phyloP scores from a whole-genome alignment of 1,284 basidiomycete genomes.

The Acaromyces ingoldii region DNA sequence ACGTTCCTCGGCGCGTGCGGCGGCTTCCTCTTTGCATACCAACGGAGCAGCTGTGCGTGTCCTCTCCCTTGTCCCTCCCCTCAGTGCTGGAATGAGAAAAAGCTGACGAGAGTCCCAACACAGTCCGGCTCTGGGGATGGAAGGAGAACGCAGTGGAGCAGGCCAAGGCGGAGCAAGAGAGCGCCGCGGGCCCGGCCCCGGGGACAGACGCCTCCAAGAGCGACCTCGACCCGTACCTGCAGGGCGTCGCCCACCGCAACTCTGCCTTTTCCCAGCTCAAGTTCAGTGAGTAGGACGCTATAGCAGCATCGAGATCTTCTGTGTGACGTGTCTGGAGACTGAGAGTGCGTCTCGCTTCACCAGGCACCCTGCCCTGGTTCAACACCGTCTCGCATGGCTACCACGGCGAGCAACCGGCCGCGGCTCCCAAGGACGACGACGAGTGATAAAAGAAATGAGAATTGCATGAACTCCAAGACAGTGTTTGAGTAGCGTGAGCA shows the following conservation, averaged over 20 bases:
- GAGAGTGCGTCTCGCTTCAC: background rate
- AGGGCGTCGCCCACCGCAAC: slow-evolving; percentile 81
- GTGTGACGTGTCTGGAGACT: background rate
- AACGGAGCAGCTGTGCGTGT: slow-evolving; percentile 56
- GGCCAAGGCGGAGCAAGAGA: slow-evolving; percentile 21
- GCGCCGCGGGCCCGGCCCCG: slow-evolving; percentile 24
- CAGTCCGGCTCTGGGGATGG: slow-evolving; percentile 97
- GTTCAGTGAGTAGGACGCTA: slow-evolving; percentile 34
- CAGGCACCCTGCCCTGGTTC: slow-evolving; percentile 50
- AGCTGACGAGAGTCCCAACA: background rate
- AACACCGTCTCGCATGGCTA: slow-evolving; percentile 48
- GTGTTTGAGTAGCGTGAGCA: too few species aligned
- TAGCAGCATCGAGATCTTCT: background rate
- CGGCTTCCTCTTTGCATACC: slow-evolving; percentile 91
- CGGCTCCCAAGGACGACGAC: too few species aligned
- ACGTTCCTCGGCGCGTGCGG: slow-evolving; percentile 62
- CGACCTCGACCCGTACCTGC: slow-evolving; percentile 77
- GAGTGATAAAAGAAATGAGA: too few species aligned
- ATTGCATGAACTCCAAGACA: too few species aligned
- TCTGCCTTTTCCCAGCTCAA: slow-evolving; percentile 75
- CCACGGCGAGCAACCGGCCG: too few species aligned
- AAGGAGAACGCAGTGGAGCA: slow-evolving; percentile 67
- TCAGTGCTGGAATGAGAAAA: background rate
- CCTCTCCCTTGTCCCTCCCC: too few species aligned
- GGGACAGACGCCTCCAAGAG: slow-evolving; percentile 56